Base-by-base conservation (phyloP, 768 basidiomycete genomes). In the Serendipita indica region DNA sequence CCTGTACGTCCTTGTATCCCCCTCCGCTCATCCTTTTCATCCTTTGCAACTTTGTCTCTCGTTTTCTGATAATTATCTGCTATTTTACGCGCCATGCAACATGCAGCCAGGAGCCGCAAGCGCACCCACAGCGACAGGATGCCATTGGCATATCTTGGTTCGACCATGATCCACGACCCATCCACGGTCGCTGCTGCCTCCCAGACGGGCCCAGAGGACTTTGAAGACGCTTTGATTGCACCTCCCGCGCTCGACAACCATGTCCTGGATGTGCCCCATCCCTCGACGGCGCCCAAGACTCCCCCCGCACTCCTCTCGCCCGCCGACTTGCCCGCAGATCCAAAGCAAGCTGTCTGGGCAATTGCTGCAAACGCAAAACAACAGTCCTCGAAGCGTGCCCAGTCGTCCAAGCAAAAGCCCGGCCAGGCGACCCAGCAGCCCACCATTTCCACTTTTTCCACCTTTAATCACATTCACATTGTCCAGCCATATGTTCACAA, bases 291-390 rank as follows among this genome's bases (percentile, higher is more conserved):
- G 27, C 41, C 41, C 27, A n/a, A 25, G 18, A 43, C 41, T n/a
- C 41, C 41, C 7, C 41, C 41, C 7, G 16, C 41, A n/a, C 41
- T 43, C 41, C 18, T 43, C 18, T 6, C 49, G 20, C 49, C 49
- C 30, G 20, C 16, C 10, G 49, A 30, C 30, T 54, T 54, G 30
- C 49, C 49, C 20, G 10, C 49, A 2, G 49, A 54, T 30, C 49
- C 49, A 54, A 54, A 54, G n/a, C 49, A 54, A 10, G 49, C 49
- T 28, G 49, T 54, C 16, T 54, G 49, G 49, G 49, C 49, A 27
- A 54, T 54, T 3, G 49, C 49, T 27, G 30, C 49, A 7, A 28
- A n/a, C 10, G 22, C 49, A 22, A n/a, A 10, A 10, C 10, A 18
- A 16, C 7, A 18, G 10, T 16, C 20, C 10, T 7, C 12, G 14